phyloP scores from a whole-genome alignment of 441 rosid species.

The Jatropha podagrica region DNA sequence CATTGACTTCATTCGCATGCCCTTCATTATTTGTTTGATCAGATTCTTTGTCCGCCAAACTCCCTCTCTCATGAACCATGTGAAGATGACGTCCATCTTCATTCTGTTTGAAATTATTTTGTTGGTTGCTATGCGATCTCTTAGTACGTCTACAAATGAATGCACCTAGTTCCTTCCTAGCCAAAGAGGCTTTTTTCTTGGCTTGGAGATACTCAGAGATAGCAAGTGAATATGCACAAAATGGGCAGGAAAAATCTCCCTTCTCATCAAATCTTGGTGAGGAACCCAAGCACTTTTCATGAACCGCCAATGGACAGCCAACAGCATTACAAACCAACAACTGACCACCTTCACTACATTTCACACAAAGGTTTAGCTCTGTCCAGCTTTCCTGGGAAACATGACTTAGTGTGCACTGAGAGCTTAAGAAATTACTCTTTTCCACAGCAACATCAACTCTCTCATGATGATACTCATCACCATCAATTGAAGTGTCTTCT shows the following conservation, averaged over 20 bases:
- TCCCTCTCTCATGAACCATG: slow-evolving; percentile 22
- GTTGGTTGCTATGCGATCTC: slow-evolving; percentile 23
- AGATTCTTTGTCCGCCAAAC: slow-evolving; percentile 16
- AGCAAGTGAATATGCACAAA: slow-evolving; percentile 51
- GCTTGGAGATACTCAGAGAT: slow-evolving; percentile 45
- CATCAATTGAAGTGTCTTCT: slow-evolving; percentile 35
- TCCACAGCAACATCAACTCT: slow-evolving; percentile 31
- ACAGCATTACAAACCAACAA: slow-evolving; percentile 43
- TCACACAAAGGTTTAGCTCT: slow-evolving; percentile 45
- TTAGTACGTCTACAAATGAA: slow-evolving; percentile 27
- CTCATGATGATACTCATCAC: slow-evolving; percentile 26
- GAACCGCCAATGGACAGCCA: slow-evolving; percentile 50
- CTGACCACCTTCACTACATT: slow-evolving; percentile 49
- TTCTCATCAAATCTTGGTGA: slow-evolving; percentile 35
- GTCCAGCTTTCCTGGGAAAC: slow-evolving; percentile 30
- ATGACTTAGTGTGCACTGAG: slow-evolving; percentile 27
- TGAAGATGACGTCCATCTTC: slow-evolving; percentile 10
- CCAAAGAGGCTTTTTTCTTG: slow-evolving; percentile 36
- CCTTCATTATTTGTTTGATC: slow-evolving; percentile 16
- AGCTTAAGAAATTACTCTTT: slow-evolving; percentile 41
- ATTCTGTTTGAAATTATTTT: slow-evolving; percentile 21
- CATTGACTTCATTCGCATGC: slow-evolving; percentile 12
- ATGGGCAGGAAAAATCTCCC: slow-evolving; percentile 52
- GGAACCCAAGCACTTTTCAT: slow-evolving; percentile 49
- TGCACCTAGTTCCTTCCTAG: slow-evolving; percentile 39